Percentiles rank a stretch among this genome's conserved stretches.
These are phyloP conservation scores for Candida sojae DNA, from an alignment of 1,139 yeast genomes.

Conservation along the genomic window DNA sequence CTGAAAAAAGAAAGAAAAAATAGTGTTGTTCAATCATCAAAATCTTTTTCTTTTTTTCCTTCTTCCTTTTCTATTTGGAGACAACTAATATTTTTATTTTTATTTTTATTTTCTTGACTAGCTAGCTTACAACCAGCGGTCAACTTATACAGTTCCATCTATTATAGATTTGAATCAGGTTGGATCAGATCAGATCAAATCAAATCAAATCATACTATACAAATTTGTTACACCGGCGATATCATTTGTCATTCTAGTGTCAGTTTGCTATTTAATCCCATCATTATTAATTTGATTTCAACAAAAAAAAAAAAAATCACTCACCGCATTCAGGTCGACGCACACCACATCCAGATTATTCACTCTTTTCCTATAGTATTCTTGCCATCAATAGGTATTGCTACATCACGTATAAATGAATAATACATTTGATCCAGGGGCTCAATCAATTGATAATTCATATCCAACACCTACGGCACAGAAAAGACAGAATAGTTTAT, in stretches of 20 bases:
- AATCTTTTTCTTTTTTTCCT: background rate
- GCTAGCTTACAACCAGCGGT: background rate
- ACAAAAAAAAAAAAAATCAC: slow-evolving; percentile 1
- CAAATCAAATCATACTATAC: background rate
- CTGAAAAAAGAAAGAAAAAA: background rate
- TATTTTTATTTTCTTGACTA: background rate
- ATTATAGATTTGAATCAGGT: background rate
- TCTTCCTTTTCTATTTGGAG: background rate
- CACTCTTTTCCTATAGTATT: background rate
- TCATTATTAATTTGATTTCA: background rate
- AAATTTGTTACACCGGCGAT: background rate
- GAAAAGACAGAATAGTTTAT: slow-evolving; percentile 44
- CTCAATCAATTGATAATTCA: slow-evolving; percentile 8
- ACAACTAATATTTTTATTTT: background rate
- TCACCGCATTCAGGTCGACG: slow-evolving; percentile 2
- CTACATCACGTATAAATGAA: slow-evolving; percentile 4
- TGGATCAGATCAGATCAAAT: background rate
- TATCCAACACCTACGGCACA: slow-evolving; percentile 22
- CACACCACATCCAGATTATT: background rate
- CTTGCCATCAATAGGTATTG: background rate
- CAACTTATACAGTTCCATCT: background rate
- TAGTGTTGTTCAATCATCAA: slow-evolving; percentile 1
- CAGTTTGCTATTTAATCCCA: background rate
- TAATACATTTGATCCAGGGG: slow-evolving; percentile 11
- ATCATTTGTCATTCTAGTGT: no score